A percentile compares a stretch with the other conserved stretches of the same genome.
Evolutionary conservation across 2,329 filamentous ascomycete genomes (phyloP).

Genomic region (Coccinonectria pachysandricola): DNA sequence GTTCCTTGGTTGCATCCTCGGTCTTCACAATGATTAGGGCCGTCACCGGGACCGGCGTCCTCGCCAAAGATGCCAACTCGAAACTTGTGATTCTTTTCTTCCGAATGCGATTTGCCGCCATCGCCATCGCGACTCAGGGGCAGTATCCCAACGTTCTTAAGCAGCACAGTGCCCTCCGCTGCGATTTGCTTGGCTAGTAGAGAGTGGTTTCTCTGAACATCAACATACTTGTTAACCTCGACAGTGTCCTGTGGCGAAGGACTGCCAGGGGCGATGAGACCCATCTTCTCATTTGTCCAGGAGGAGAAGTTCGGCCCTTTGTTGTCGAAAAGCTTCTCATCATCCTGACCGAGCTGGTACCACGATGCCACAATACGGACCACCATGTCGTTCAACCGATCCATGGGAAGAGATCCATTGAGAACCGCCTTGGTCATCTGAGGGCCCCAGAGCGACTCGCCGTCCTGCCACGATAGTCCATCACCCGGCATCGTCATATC

Average conservation of each 20-base stretch:
- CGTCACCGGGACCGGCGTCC: conserved; percentile 39
- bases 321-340: conserved; percentile 57
- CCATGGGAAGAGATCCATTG: conserved; percentile 72
- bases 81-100: conserved; percentile 27
- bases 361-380: conserved; percentile 79
- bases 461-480: conserved; percentile 54
- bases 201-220: conserved; percentile 46
- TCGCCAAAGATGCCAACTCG: conserved; percentile 43
- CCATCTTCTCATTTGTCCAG: conserved; percentile 52
- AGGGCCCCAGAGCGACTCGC: conserved; percentile 68
- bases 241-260: conserved; percentile 24
- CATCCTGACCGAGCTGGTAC: conserved; percentile 76
- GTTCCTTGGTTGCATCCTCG: conserved; percentile 60
- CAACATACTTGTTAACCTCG: conserved; percentile 59
- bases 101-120: conserved; percentile 7
- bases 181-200: conserved; percentile 41
- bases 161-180: conserved; percentile 45
- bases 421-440: conserved; percentile 69
- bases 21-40: conserved; percentile 57
- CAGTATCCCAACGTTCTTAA: conserved; percentile 53
- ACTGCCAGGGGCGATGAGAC: conserved; percentile 44
- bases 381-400: conserved; percentile 79
- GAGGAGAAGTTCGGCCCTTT: conserved; percentile 71
- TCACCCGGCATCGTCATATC: conserved; percentile 65
- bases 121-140: conserved; percentile 30